Percentiles rank a stretch among this genome's conserved stretches.
phyloP scores from a whole-genome alignment of 2,329 filamentous ascomycete species.

The Purpureocillium lavendulum region DNA sequence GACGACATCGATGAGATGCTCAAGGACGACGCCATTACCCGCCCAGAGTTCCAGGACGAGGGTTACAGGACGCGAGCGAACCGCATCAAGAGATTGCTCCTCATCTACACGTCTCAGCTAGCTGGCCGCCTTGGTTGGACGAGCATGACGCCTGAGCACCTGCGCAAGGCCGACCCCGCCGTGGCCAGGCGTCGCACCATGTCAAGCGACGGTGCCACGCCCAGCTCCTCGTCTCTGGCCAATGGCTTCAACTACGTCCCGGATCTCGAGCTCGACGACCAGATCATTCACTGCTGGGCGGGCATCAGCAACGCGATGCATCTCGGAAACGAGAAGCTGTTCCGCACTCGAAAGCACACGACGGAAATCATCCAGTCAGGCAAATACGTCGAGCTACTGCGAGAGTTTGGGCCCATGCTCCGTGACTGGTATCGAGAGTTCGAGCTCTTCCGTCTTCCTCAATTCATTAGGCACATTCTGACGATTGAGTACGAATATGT shows the following conservation, averaged over 20 bases:
- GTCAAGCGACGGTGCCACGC: slow-evolving; percentile 50
- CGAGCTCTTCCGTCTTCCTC: slow-evolving; percentile 63
- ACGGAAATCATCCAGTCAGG: slow-evolving; percentile 82
- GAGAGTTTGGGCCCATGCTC: slow-evolving; percentile 73
- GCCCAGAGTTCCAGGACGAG: slow-evolving; percentile 65
- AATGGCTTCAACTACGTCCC: slow-evolving; percentile 59
- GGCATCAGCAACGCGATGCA: slow-evolving; percentile 92
- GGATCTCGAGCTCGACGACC: slow-evolving; percentile 57
- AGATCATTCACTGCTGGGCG: slow-evolving; percentile 82
- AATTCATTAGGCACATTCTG: slow-evolving; percentile 65
- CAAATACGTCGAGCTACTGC: slow-evolving; percentile 71
- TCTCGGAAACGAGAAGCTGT: slow-evolving; percentile 78
- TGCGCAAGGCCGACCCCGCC: slow-evolving; percentile 50
- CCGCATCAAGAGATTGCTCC: slow-evolving; percentile 75
- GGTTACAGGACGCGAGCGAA: slow-evolving; percentile 67
- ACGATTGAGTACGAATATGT: slow-evolving; percentile 95
- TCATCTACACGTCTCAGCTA: slow-evolving; percentile 91
- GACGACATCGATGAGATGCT: slow-evolving; percentile 74
- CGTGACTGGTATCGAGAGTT: slow-evolving; percentile 75
- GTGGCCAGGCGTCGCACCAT: slow-evolving; percentile 39
- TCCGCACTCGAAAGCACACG: slow-evolving; percentile 79
- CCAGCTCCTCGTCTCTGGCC: slow-evolving; percentile 49
- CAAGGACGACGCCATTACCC: slow-evolving; percentile 47
- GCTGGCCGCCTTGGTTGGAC: slow-evolving; percentile 87
- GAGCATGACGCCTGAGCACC: slow-evolving; percentile 75